These are phyloP conservation scores for Xerocomus minutiporus DNA, from an alignment of 1,284 basidiomycete species.

Conservation along the genomic window DNA sequence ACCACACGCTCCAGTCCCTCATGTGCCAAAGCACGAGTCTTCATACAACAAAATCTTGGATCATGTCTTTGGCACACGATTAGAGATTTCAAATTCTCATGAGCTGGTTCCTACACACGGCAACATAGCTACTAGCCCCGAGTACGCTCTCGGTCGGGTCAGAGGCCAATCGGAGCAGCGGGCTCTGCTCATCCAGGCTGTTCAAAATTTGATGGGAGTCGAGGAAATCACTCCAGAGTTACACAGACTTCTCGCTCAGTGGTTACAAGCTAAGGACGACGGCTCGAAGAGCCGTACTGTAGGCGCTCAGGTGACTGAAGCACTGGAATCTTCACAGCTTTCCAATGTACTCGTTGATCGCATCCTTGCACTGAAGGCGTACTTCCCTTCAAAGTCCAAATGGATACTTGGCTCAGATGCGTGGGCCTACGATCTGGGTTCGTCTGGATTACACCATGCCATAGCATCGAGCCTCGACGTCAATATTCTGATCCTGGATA, in stretches of 20 bases:
- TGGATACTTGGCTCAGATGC: slow-evolving; percentile 99
- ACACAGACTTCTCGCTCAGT: slow-evolving; percentile 70
- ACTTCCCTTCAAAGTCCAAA: slow-evolving; percentile 66
- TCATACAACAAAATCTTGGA: slow-evolving; percentile 89
- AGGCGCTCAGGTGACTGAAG: slow-evolving; percentile 56
- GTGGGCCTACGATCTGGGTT: slow-evolving; percentile 95
- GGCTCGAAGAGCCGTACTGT: slow-evolving; percentile 53
- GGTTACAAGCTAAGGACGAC: slow-evolving; percentile 71
- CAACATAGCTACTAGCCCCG: slow-evolving; percentile 77
- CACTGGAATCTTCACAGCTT: slow-evolving; percentile 46
- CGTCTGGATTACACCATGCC: slow-evolving; percentile 94
- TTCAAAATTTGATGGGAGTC: slow-evolving; percentile 57
- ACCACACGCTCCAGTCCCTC: slow-evolving; percentile 38
- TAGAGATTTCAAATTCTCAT: slow-evolving; percentile 86
- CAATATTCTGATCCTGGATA: slow-evolving; percentile 96
- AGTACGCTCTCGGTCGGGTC: slow-evolving; percentile 90
- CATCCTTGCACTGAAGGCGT: slow-evolving; percentile 55
- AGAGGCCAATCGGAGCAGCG: slow-evolving; percentile 77
- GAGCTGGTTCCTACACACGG: slow-evolving; percentile 66
- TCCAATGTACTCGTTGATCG: slow-evolving; percentile 46
- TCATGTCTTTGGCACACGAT: slow-evolving; percentile 77
- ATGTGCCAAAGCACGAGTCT: slow-evolving; percentile 83
- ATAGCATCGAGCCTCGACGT: slow-evolving; percentile 88
- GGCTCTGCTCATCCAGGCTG: slow-evolving; percentile 55
- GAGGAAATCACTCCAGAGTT: slow-evolving; percentile 49